A percentile compares a stretch with the other conserved stretches of the same genome.
Evolutionary conservation across 2,329 filamentous ascomycete species (phyloP).

Genomic region (Thermoascus crustaceus): DNA sequence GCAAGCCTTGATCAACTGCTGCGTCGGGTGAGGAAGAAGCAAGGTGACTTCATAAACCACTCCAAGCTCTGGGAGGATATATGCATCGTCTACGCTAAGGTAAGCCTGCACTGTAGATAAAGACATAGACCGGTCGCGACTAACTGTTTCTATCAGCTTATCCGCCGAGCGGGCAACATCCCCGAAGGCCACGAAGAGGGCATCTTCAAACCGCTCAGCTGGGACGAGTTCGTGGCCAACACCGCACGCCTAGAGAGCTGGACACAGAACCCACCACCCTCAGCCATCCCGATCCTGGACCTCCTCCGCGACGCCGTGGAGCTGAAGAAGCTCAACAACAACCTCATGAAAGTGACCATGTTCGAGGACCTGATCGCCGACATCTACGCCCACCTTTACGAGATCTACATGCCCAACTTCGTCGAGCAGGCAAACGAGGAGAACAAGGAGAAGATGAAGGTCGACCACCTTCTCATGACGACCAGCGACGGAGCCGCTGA

Average conservation of each 20-base stretch:
- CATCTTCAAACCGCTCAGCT: constrained; percentile 55
- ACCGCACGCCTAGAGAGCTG: constrained; percentile 54
- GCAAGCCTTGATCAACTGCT: constrained; percentile 68
- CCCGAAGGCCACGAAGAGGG: constrained; percentile 55
- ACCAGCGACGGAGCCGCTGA: constrained; percentile 24
- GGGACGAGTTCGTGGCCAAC: constrained; percentile 56
- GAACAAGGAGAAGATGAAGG: constrained; percentile 40
- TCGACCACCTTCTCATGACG: constrained; percentile 41
- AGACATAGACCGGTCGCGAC: constrained; percentile 19
- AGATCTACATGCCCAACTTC: constrained; percentile 30
- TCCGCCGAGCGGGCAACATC: constrained; percentile 51
- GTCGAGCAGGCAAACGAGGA: constrained; percentile 36
- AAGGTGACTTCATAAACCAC: constrained; percentile 63
- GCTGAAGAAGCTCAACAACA: constrained; percentile 72
- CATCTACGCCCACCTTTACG: constrained; percentile 60
- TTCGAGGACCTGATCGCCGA: constrained; percentile 95
- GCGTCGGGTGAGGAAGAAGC: constrained; percentile 71
- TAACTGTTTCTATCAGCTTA: constrained; percentile 33
- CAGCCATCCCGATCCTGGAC: constrained; percentile 46
- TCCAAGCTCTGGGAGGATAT: constrained; percentile 55
- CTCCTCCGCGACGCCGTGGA: constrained; percentile 59
- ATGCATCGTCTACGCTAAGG: constrained; percentile 49
- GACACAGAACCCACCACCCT: constrained; percentile 44
- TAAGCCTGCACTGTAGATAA: constrained; percentile 15
- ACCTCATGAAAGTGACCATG: constrained; percentile 71